These are phyloP conservation scores for Lachnellula arida DNA, from an alignment of 2,329 filamentous ascomycete species.

Conservation along the genomic window DNA sequence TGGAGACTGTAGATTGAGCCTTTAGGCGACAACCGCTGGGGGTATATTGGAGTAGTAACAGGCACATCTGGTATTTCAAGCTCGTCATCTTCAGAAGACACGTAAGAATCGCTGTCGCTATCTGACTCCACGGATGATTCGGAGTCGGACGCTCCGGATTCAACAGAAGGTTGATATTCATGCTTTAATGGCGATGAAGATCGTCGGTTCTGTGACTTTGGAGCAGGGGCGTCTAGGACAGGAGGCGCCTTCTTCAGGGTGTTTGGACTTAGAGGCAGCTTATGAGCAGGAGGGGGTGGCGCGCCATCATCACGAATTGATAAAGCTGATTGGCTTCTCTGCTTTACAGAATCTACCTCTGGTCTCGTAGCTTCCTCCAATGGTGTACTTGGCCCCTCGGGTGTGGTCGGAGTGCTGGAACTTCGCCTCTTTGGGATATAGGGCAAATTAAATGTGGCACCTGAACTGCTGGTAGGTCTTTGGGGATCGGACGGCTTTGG, in stretches of 20 bases:
- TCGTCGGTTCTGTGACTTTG: conserved; percentile 52
- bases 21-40: conserved; percentile 14
- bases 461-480: neutral
- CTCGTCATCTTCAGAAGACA: conserved; percentile 42
- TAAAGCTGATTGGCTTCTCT: conserved; percentile 5
- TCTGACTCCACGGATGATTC: conserved; percentile 27
- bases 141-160: conserved; percentile 50
- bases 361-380: conserved; percentile 19
- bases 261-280: conserved; percentile 42
- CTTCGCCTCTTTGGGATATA: conserved; percentile 12
- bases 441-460: neutral
- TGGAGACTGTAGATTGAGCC: conserved; percentile 25
- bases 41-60: conserved; percentile 25
- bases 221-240: conserved; percentile 22
- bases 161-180: conserved; percentile 86
- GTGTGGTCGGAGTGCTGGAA: conserved; percentile 10
- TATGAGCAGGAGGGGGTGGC: conserved; percentile 29
- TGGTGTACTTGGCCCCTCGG: conserved; percentile 13
- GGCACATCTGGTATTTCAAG: conserved; percentile 44
- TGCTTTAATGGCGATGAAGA: conserved; percentile 94
- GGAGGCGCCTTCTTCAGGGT: conserved; percentile 32
- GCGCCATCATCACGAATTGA: conserved; percentile 20
- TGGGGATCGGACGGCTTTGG: conserved; percentile 2
- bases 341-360: conserved; percentile 8
- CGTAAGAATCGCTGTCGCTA: neutral